phyloP scores from a whole-genome alignment of 2,329 filamentous ascomycete species.

The Neofusicoccum parvum region DNA sequence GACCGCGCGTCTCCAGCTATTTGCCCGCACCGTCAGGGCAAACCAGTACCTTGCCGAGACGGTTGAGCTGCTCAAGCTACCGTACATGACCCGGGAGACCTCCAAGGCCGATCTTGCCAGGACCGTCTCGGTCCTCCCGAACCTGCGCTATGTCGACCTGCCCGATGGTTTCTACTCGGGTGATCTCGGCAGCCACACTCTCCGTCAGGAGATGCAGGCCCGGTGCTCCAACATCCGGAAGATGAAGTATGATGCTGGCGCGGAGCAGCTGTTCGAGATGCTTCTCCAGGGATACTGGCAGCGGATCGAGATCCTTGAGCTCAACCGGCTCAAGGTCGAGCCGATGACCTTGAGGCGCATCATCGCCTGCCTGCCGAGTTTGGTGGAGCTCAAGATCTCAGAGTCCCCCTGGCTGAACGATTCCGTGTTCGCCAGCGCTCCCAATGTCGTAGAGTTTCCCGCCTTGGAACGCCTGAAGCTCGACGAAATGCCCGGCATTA shows the following conservation, averaged over 20 bases:
- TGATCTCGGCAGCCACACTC: constrained; percentile 71
- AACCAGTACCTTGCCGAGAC: constrained; percentile 69
- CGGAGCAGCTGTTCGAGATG: constrained; percentile 74
- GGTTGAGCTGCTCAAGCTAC: constrained; percentile 81
- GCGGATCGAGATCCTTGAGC: constrained; percentile 71
- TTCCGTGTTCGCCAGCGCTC: constrained; percentile 69
- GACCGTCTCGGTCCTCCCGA: constrained; percentile 80
- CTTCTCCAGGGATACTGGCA: constrained; percentile 70
- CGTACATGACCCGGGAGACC: constrained; percentile 92
- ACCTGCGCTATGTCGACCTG: constrained; percentile 85
- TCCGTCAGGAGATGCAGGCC: constrained; percentile 82
- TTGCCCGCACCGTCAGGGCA: constrained; percentile 81
- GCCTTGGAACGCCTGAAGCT: constrained; percentile 73
- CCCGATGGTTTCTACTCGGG: constrained; percentile 86
- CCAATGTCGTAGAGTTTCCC: constrained; percentile 72
- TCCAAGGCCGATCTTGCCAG: constrained; percentile 82
- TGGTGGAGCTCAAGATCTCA: constrained; percentile 75
- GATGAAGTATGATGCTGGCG: constrained; percentile 80
- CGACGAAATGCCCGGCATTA: constrained; percentile 71
- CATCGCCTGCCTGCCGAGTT: constrained; percentile 64
- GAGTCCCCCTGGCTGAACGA: constrained; percentile 73
- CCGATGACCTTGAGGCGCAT: constrained; percentile 70
- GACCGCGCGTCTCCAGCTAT: constrained; percentile 71
- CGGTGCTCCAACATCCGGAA: constrained; percentile 82
- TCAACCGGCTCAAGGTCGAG: constrained; percentile 69